Percentiles rank a stretch among this genome's conserved stretches.
Evolutionary conservation across 257 asterid genomes (phyloP).

Genomic region (Solanum dulcamara): DNA sequence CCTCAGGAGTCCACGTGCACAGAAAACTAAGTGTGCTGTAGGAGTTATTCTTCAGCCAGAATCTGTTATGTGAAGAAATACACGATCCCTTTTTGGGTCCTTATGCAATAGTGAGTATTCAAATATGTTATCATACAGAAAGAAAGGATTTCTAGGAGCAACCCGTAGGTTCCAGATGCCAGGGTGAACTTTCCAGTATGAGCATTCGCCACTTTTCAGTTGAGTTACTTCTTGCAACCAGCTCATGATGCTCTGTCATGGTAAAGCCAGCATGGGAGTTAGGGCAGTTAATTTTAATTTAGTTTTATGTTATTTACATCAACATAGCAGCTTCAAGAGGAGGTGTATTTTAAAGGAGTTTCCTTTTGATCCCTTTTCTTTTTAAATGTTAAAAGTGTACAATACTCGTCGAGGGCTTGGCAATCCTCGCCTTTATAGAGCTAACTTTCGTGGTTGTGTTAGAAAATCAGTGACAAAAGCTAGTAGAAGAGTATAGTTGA

Average conservation of each 20-base stretch:
- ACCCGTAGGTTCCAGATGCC: background rate
- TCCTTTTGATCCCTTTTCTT: background rate
- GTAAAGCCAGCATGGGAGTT: background rate
- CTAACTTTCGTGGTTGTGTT: background rate
- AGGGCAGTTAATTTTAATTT: background rate
- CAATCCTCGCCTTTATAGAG: background rate
- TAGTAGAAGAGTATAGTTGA: background rate
- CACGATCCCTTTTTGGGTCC: background rate
- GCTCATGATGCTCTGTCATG: background rate
- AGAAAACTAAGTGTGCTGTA: slow-evolving; percentile 45
- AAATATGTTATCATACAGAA: background rate
- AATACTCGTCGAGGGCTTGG: background rate
- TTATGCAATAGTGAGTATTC: background rate
- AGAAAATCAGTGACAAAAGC: background rate
- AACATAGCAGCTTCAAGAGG: background rate
- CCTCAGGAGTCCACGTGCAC: slow-evolving; percentile 33
- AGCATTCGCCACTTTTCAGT: background rate
- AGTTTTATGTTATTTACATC: background rate
- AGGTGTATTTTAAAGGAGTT: background rate
- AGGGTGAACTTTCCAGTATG: background rate
- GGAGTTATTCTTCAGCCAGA: background rate
- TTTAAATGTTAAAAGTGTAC: background rate
- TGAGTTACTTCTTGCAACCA: background rate
- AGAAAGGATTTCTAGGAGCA: too few species aligned
- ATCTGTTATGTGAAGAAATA: background rate